Evolutionary conservation across 1,284 basidiomycete genomes (phyloP).

Genomic region (Cryptococcus deneoformans): DNA sequence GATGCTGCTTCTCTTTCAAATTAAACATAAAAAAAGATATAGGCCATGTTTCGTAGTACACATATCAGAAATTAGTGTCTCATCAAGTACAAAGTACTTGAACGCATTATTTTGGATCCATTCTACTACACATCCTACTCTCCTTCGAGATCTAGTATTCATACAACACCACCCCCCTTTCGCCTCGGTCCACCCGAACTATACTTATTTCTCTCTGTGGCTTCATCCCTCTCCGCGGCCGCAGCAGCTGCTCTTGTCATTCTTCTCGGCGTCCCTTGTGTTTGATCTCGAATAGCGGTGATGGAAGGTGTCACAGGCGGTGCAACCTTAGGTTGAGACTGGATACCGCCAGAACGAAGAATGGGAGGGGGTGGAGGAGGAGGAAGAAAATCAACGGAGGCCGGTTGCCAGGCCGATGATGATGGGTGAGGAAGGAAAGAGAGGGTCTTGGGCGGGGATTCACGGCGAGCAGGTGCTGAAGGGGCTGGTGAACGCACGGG

Average conservation of each 20-base stretch:
- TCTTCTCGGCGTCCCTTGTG: slow-evolving; percentile 32
- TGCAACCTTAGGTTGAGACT: slow-evolving; percentile 21
- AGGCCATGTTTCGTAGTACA: no score
- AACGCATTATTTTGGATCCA: no score
- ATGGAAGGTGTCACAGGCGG: slow-evolving; percentile 7
- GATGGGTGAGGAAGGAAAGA: slow-evolving; percentile 33
- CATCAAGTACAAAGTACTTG: no score
- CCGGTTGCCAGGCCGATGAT: slow-evolving; percentile 37
- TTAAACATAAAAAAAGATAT: no score
- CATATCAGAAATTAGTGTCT: no score
- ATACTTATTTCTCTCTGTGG: slow-evolving; percentile 28
- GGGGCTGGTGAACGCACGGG: slow-evolving; percentile 1
- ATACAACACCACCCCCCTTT: no score
- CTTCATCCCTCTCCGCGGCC: slow-evolving; percentile 17
- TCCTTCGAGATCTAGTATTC: no score
- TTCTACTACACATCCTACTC: no score
- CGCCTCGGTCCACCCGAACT: no score
- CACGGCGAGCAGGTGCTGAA: slow-evolving; percentile 5
- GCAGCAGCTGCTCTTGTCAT: slow-evolving; percentile 32
- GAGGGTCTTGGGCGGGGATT: slow-evolving; percentile 9
- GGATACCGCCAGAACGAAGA: slow-evolving; percentile 38
- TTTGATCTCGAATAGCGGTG: neutral
- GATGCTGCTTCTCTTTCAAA: no score
- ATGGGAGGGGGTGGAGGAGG: slow-evolving; percentile 45
- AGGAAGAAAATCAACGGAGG: slow-evolving; percentile 41